Base-by-base conservation (phyloP, 768 basidiomycete genomes). In the Mycena indigotica region DNA sequence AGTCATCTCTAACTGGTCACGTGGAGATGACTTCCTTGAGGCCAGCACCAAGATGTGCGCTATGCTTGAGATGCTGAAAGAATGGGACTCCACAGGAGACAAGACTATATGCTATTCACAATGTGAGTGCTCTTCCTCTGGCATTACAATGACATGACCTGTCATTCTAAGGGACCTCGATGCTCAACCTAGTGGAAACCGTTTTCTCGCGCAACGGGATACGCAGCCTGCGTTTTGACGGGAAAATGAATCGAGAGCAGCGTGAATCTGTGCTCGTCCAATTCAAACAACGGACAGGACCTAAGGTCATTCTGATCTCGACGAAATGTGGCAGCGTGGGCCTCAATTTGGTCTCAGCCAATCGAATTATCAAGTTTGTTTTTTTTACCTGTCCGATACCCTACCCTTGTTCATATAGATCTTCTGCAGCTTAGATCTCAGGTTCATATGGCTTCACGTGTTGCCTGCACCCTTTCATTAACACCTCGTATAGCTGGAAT, bases 51-150 rank as follows among this genome's bases (percentile, higher is more conserved):
- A 89, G 76, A 89, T 89, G 87, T 48, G 80, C 23, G 77, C 76
- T 26, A 69, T 87, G 64, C 69, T 90, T 19, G 69, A 77, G 2
- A 73, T 82, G 45, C 72, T 93, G 61, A 79, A 83, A 63, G 75
- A 85, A 55, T 85, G 83, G 82, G 83, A 85, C 15, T 60, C 64
- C 8, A 77, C 75, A 4, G 86, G 85, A 0, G 88, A 89, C 67
- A 89, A 89, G 76, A 83, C 82, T 3, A 88, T 89, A 29, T 76
- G 80, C 39, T 89, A 85, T 69, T 87, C 86, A 4, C 88, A 89
- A 68, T 89, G 87, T 87, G 56, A 50, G 81, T 67, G 19, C 28
- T 23, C 28, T 52, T 46, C 2, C 2, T 28, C 8, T 3, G 3
- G 5, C 51, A 15, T 54, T 16, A 26, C 17, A 21, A 28, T 39